Percentiles rank a stretch among this genome's conserved stretches.
These are phyloP conservation scores for Atalantia buxifolia DNA, from an alignment of 345 rosid genomes.

Conservation along the genomic window DNA sequence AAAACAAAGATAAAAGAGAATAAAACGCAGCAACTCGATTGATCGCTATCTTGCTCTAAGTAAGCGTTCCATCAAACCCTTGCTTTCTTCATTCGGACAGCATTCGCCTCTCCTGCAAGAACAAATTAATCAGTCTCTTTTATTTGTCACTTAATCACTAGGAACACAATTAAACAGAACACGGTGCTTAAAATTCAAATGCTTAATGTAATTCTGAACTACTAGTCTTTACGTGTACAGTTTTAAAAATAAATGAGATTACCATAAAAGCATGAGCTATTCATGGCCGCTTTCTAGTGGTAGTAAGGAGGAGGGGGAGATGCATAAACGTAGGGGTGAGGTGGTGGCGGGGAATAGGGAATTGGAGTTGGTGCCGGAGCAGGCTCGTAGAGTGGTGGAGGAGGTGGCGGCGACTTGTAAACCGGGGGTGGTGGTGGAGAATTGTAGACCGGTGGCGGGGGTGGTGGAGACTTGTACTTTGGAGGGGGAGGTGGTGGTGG, in stretches of 20 bases:
- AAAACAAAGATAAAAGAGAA: not conserved
- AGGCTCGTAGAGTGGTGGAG: no score
- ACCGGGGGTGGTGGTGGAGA: no score
- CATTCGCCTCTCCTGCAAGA: slow-evolving; percentile 6
- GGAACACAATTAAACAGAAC: not conserved
- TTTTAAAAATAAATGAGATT: not conserved
- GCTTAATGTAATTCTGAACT: no score
- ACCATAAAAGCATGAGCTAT: no score
- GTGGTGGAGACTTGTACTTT: no score
- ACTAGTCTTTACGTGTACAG: no score
- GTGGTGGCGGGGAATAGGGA: no score
- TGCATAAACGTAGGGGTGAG: slow-evolving; percentile 20
- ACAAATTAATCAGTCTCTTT: not conserved
- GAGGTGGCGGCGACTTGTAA: no score
- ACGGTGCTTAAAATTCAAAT: not conserved
- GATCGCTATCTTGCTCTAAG: not conserved
- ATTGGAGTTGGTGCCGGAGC: no score
- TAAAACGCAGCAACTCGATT: not conserved
- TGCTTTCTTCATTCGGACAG: slow-evolving; percentile 10
- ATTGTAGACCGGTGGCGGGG: no score
- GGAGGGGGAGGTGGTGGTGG: no score
- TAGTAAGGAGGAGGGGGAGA: slow-evolving; percentile 52
- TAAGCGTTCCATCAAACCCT: not conserved
- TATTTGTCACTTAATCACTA: not conserved
- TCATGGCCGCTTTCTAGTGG: slow-evolving; percentile 32